Evolutionary conservation across 2,329 filamentous ascomycete species (phyloP), one percentile per base, ranked within the genome.

Genomic region (Pseudogymnoascus sp.): DNA sequence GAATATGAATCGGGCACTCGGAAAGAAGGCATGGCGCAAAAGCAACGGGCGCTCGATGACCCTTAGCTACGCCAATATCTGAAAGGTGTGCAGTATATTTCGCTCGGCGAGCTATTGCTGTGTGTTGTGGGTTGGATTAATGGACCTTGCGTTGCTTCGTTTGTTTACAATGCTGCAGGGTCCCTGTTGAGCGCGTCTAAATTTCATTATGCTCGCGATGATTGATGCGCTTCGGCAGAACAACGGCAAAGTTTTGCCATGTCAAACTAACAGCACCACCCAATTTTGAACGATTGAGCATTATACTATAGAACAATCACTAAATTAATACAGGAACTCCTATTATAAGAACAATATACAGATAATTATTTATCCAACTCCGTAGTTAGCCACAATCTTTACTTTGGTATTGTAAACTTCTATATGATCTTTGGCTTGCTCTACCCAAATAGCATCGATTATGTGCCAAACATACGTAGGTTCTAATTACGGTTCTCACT

Each of bases 1-100:
- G 67, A 68, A 57, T 61, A 64, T 35, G 28, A 19, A 37, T 57
- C 52, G 34, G 70, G 68, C 55, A 65, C 63, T 55, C 69, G 64
- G 59, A 64, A 70, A 13, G 52, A 57, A 57, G 52, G 52, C 52
- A 57, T 57, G 52, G 52, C 52, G 52, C 52, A 57, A 57, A 34
- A 37, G 28, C 52, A 57, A 33, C 23, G 41, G 41, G 41, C 41
- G 23, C 41, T 48, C 41, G 21, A 48, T 28, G 41, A 48, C 41
- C 41, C 41, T 48, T 48, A 48, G 41, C 41, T 48, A 48, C 41
- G 41, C 41, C 41, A 48, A 28, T 26, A 48, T 48, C 41, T 48
- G 41, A 48, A 48, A 15, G 41, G 2, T 48, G 28, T 48, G 41
- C 41, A 48, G 23, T 48, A 15, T 48, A 48, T 48, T 28, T 48